Conservation (phyloP, 2,329 filamentous ascomycete genomes). For the Ophiostoma sp. region DNA sequence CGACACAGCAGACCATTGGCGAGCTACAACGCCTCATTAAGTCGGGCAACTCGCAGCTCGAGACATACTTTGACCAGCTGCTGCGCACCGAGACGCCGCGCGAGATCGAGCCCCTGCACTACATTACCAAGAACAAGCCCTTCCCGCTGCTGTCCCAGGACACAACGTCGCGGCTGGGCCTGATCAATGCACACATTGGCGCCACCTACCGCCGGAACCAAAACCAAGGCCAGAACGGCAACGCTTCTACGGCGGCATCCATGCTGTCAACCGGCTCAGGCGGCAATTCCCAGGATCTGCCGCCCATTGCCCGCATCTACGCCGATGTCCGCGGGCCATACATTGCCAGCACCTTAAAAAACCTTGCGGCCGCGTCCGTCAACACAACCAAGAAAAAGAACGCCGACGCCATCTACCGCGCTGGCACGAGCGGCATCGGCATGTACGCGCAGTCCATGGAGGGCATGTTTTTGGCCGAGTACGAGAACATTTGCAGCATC, state of each 20-base stretch:
- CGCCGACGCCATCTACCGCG: constrained; percentile 75
- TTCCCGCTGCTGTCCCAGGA: constrained; percentile 79
- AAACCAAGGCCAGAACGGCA: constrained; percentile 33
- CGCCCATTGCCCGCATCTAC: constrained; percentile 74
- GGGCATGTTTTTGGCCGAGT: constrained; percentile 79
- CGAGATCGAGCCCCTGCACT: constrained; percentile 83
- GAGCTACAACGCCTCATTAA: constrained; percentile 75
- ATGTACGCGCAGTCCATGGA: constrained; percentile 86
- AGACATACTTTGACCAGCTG: constrained; percentile 74
- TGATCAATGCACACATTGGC: constrained; percentile 73
- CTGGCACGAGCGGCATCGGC: constrained; percentile 85
- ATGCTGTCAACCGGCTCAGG: constrained; percentile 38
- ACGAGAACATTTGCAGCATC: constrained; percentile 82
- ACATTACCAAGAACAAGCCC: constrained; percentile 78
- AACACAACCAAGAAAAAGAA: constrained; percentile 77
- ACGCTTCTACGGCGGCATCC: constrained; percentile 53
- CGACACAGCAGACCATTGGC: constrained; percentile 81
- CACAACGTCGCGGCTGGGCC: constrained; percentile 65
- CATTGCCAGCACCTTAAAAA: constrained; percentile 73
- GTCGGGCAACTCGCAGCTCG: constrained; percentile 74
- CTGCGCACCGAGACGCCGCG: constrained; percentile 70
- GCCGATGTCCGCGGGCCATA: constrained; percentile 82
- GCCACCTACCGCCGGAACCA: constrained; percentile 47
- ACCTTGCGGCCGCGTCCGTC: constrained; percentile 79
- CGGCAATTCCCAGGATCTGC: constrained; percentile 46